These are phyloP conservation scores for Cyberlindnera maclurae DNA, from an alignment of 805 yeast species.

Conservation along the genomic window DNA sequence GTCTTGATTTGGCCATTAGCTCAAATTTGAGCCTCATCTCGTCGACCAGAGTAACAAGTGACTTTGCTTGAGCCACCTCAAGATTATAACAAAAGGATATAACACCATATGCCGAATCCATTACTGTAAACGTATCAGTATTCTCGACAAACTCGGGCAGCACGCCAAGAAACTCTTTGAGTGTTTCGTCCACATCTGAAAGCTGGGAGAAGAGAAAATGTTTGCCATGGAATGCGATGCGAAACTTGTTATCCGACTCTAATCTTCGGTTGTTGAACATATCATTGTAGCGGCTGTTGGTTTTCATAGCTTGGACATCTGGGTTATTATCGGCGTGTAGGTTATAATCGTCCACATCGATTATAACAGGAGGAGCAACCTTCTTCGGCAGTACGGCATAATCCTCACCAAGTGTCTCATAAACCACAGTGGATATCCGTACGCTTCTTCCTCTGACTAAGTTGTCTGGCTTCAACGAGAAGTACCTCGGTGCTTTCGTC, in stretches of 20 bases:
- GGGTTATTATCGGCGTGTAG: neutral
- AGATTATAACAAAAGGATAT: slow-evolving; percentile 13
- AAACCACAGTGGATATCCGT: slow-evolving; percentile 13
- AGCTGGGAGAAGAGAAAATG: neutral
- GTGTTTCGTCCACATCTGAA: slow-evolving; percentile 7
- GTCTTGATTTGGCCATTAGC: slow-evolving; percentile 12
- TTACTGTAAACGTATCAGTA: no score
- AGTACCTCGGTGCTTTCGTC: slow-evolving; percentile 1
- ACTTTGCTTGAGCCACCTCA: slow-evolving; percentile 8
- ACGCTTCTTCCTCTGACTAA: slow-evolving; percentile 14
- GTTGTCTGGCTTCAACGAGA: slow-evolving; percentile 9
- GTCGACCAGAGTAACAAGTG: slow-evolving; percentile 15
- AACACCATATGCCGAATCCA: neutral
- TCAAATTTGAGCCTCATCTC: slow-evolving; percentile 17
- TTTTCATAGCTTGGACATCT: no score
- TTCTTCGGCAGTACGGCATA: slow-evolving; percentile 13
- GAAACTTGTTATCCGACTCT: no score
- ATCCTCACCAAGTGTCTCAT: slow-evolving; percentile 15
- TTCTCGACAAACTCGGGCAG: slow-evolving; percentile 2
- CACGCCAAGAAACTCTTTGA: slow-evolving; percentile 9
- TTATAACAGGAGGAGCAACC: neutral
- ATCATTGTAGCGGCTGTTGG: no score
- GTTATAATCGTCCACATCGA: slow-evolving; percentile 2
- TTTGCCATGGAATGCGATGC: slow-evolving; percentile 8
- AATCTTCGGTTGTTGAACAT: no score